Percentiles rank a stretch among this genome's conserved stretches.
These are phyloP conservation scores for Plasmodium falciparum DNA, from an alignment of 169 alveolate species.

Conservation along the genomic window DNA sequence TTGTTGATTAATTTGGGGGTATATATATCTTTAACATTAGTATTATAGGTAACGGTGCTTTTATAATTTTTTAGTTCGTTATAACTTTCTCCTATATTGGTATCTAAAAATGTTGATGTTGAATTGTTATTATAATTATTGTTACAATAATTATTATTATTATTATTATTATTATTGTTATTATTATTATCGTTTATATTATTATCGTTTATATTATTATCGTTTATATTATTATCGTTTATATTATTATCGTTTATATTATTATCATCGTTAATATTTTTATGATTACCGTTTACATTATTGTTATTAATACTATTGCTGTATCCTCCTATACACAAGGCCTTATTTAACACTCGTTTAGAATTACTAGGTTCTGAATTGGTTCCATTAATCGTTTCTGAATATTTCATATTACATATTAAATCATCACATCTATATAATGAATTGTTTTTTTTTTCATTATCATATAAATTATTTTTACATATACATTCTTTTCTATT, in stretches of 20 bases:
- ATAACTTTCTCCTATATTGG: not conserved
- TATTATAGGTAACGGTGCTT: conserved; percentile 32
- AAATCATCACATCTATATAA: not conserved
- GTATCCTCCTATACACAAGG: no score
- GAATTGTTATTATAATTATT: not conserved
- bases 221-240: no score
- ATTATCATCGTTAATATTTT: no score
- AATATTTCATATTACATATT: not conserved
- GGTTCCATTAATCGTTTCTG: not conserved
- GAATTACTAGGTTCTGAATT: conserved; percentile 1
- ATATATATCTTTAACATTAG: conserved; percentile 27
- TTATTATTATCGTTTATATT: no score
- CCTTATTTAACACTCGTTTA: not conserved
- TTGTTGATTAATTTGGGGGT: conserved; percentile 37
- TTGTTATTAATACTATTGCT: no score
- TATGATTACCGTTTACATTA: no score
- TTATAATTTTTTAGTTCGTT: not conserved
- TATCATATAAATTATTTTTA: not conserved
- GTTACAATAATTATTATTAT: not conserved
- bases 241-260: no score
- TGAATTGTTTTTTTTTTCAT: not conserved
- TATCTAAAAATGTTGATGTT: not conserved
- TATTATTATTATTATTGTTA: not conserved
- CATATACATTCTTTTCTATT: not conserved
- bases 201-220: no score